Evolutionary conservation across 2,329 filamentous ascomycete species (phyloP), one percentile per base, ranked within the genome.

Genomic region (Cladosporium velox): DNA sequence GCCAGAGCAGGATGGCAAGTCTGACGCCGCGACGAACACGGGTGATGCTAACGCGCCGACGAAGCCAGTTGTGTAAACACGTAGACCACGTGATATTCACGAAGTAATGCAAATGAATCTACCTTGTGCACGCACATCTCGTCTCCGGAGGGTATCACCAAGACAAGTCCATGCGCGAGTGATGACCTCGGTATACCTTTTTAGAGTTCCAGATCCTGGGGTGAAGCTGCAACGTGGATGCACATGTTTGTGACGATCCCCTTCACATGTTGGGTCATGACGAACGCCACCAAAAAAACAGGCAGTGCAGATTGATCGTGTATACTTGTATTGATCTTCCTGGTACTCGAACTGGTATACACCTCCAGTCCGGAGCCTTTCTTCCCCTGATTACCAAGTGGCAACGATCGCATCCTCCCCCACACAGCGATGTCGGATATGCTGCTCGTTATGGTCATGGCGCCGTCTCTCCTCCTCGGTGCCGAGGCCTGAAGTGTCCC

Each of bases 1-100:
- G 75, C 80, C 75, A 4, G 67, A 72, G 34, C 66, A 73, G 65
- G 64, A 72, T 30, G 73, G 71, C 26, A 68, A 68, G 35, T 55
- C 69, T 15, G 69, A 70, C 28, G 74, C 72, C 44, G 69, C 69
- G 15, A 70, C 72, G 24, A 61, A 69, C 44, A 69, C 65, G 14
- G 73, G 73, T n/a, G 67, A 72, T 64, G 57, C 70, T 51, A 66
- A 65, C 11, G 67, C 70, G 32, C 71, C 70, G 30, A 62, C 68
- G 2, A 71, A 72, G 61, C 64, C 70, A 14, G 69, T 70, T 24
- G 70, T 72, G 26, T 72, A 47, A 10, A 21, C 11, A 59, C 15
- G 38, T n/a, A n/a, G 11, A 47, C 57, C 28, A 55, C 51, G 51
- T 54, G 51, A 34, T 21, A 14, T 12, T 18, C 14, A 21, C 28